phyloP scores from a whole-genome alignment of 1,139 yeast genomes.

The Candida tunisiensis region DNA sequence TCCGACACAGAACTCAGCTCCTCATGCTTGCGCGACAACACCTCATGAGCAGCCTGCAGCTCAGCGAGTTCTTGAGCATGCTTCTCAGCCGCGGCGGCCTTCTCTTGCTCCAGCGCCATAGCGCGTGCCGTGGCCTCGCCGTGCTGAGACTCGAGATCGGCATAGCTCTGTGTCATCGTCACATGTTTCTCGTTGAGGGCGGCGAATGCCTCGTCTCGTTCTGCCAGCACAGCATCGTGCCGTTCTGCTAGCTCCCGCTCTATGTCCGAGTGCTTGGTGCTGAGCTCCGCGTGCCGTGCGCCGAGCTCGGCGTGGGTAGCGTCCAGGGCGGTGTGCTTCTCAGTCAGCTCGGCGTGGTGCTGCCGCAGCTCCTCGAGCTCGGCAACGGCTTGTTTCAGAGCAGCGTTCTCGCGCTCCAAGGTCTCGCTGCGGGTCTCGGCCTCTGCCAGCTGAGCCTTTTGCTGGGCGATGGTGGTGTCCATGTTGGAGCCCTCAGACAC shows the following conservation, averaged over 20 bases:
- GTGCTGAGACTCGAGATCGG: background rate
- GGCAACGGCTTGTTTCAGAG: conserved; percentile 8
- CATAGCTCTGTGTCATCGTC: too few species aligned
- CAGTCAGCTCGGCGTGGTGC: conserved; percentile 3
- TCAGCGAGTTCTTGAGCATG: background rate
- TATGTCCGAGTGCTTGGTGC: background rate
- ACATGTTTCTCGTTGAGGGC: too few species aligned
- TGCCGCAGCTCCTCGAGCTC: conserved; percentile 6
- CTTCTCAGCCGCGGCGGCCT: background rate
- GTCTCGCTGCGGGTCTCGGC: conserved; percentile 14
- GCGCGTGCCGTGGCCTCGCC: background rate
- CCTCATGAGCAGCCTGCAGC: conserved; percentile 1
- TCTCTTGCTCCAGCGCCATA: background rate
- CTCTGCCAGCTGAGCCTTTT: conserved; percentile 15
- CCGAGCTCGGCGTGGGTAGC: conserved; percentile 7
- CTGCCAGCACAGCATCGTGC: too few species aligned
- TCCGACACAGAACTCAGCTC: too few species aligned
- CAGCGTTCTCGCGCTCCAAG: conserved; percentile 16
- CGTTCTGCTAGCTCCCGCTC: too few species aligned
- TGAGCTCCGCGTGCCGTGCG: background rate
- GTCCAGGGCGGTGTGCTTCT: conserved; percentile 7
- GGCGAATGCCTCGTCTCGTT: too few species aligned
- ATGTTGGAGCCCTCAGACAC: conserved; percentile 14
- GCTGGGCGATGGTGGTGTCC: conserved; percentile 12
- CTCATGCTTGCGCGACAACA: too few species aligned